Percentiles rank a stretch among this genome's conserved stretches.
phyloP scores from a whole-genome alignment of 192 early-diverging fungal genomes.

The Coemansia interrupta region DNA sequence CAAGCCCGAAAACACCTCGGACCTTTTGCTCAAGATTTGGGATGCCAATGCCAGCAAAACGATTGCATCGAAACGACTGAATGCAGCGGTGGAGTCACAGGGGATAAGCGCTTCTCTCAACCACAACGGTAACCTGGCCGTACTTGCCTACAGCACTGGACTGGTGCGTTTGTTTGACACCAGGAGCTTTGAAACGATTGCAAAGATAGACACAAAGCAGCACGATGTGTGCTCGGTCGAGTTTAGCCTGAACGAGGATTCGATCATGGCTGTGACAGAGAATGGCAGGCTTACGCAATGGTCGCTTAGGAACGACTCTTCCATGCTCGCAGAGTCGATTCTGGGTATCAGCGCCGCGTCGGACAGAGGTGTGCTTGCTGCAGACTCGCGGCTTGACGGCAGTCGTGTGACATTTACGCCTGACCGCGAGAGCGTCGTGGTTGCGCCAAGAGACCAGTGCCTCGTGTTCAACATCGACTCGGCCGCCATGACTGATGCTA shows the following conservation, averaged over 20 bases:
- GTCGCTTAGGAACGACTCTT: slow-evolving; percentile 38
- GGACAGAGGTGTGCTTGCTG: neutral
- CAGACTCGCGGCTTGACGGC: slow-evolving; percentile 35
- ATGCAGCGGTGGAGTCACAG: slow-evolving; percentile 20
- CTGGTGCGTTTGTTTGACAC: slow-evolving; percentile 34
- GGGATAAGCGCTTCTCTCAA: slow-evolving; percentile 47
- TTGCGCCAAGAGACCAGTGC: slow-evolving; percentile 41
- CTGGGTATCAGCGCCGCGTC: slow-evolving; percentile 18
- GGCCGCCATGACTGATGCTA: slow-evolving; percentile 40
- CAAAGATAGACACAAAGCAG: slow-evolving; percentile 31
- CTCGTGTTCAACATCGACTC: slow-evolving; percentile 52
- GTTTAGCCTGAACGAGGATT: slow-evolving; percentile 45
- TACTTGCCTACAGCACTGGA: slow-evolving; percentile 38
- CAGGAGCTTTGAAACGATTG: slow-evolving; percentile 40
- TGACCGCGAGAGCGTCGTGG: slow-evolving; percentile 38
- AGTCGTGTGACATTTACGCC: slow-evolving; percentile 48
- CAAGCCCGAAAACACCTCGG: slow-evolving; percentile 40
- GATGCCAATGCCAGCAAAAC: slow-evolving; percentile 35
- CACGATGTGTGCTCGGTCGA: slow-evolving; percentile 29
- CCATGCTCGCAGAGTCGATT: slow-evolving; percentile 42
- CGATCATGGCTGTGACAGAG: slow-evolving; percentile 40
- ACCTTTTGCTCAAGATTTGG: slow-evolving; percentile 39
- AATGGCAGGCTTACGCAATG: slow-evolving; percentile 47
- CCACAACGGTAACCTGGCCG: slow-evolving; percentile 47
- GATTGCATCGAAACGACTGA: slow-evolving; percentile 25